Percentiles rank a stretch among this genome's conserved stretches.
phyloP scores from a whole-genome alignment of 169 alveolate species.

The Perkinsus olseni region DNA sequence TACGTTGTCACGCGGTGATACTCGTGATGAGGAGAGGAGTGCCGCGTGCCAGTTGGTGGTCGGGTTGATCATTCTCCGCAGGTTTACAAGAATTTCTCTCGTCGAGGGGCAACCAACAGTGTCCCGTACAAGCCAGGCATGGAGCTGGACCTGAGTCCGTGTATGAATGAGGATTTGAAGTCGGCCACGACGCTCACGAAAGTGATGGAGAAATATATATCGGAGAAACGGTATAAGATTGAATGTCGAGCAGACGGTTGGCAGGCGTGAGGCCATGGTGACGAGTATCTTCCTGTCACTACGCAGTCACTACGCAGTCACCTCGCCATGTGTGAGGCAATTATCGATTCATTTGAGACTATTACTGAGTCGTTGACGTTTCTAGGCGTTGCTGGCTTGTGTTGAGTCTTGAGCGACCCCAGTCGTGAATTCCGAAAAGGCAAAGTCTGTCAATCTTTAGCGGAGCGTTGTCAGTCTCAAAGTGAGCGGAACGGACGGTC shows the following conservation, averaged over 20 bases:
- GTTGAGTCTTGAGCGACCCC: too few relatives aligned
- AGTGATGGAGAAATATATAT: background rate
- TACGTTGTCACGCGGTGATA: too few relatives aligned
- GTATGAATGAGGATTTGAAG: background rate
- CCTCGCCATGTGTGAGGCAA: too few relatives aligned
- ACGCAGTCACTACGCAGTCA: too few relatives aligned
- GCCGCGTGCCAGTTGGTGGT: too few relatives aligned
- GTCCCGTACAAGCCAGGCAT: background rate
- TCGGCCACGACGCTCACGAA: background rate
- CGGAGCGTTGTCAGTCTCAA: too few relatives aligned
- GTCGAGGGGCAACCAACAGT: background rate
- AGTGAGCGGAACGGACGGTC: too few relatives aligned
- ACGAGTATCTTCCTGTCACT: too few relatives aligned
- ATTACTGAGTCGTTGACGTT: background rate
- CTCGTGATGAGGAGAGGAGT: too few relatives aligned
- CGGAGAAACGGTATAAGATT: background rate
- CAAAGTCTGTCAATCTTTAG: too few relatives aligned
- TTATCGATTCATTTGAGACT: background rate
- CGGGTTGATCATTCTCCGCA: background rate
- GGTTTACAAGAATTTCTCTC: background rate
- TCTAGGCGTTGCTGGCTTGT: too few relatives aligned
- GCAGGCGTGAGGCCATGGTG: background rate
- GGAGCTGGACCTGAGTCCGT: background rate
- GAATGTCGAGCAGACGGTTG: background rate
- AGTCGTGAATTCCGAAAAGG: too few relatives aligned